A percentile compares a stretch with the other conserved stretches of the same genome.
These are phyloP conservation scores for Penicillium hordei DNA, from an alignment of 2,329 filamentous ascomycete species.

Conservation along the genomic window DNA sequence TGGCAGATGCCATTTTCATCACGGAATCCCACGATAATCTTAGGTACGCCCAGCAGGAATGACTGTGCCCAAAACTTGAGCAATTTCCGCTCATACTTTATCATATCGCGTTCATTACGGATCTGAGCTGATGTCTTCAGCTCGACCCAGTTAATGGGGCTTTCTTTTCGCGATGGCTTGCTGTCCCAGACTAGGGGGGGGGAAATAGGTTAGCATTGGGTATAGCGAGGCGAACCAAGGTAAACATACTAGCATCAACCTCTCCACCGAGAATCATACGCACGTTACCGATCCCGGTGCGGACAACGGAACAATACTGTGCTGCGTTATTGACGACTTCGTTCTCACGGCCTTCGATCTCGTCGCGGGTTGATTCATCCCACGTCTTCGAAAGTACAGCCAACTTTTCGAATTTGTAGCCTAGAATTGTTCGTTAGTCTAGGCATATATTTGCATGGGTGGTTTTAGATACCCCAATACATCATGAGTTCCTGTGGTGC, in stretches of 20 bases:
- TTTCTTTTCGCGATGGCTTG: conserved; percentile 65
- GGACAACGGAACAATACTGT: conserved; percentile 93
- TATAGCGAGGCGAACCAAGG: neutral
- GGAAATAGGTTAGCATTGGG: neutral
- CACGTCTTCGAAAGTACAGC: conserved; percentile 73
- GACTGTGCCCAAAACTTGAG: conserved; percentile 97
- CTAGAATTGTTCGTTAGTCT: conserved; percentile 45
- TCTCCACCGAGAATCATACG: conserved; percentile 83
- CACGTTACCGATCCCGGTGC: conserved; percentile 77
- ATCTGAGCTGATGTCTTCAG: conserved; percentile 85
- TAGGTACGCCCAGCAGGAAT: conserved; percentile 88
- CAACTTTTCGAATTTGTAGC: conserved; percentile 95
- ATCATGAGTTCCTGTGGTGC: conserved; percentile 78
- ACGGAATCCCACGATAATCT: conserved; percentile 87
- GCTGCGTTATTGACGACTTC: conserved; percentile 81
- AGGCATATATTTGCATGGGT: neutral
- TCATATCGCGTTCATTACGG: conserved; percentile 63
- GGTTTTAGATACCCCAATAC: conserved; percentile 70
- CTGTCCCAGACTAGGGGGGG: conserved; percentile 69
- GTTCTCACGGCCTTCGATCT: conserved; percentile 73
- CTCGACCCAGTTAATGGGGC: conserved; percentile 88
- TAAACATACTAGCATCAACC: conserved; percentile 74
- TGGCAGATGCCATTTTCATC: conserved; percentile 69
- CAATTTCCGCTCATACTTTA: conserved; percentile 83
- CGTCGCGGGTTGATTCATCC: conserved; percentile 68